phyloP scores from a whole-genome alignment of 306 rosid genomes.

The Arachis hypogaea region DNA sequence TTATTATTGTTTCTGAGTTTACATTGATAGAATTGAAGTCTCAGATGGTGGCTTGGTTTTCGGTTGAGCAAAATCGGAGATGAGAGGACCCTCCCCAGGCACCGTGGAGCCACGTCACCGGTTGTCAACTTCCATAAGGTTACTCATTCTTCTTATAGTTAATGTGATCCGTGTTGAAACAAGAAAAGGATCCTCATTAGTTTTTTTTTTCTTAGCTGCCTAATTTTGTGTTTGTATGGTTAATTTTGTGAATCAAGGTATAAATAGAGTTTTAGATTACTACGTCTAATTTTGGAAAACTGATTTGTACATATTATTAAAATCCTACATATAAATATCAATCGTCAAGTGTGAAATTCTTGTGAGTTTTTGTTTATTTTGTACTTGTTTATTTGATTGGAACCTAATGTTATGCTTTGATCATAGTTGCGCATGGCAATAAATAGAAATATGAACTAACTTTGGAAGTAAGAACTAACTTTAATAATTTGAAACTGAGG shows the following conservation, averaged over 20 bases:
- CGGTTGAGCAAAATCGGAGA: conserved; percentile 45
- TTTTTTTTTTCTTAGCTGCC: conserved; percentile 4
- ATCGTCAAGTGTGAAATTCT: not conserved
- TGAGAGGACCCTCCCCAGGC: conserved; percentile 71
- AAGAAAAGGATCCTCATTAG: not conserved
- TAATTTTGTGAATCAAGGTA: not conserved
- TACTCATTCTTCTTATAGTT: conserved; percentile 1
- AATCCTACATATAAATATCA: not conserved
- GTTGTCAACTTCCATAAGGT: conserved; percentile 63
- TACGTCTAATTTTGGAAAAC: not conserved
- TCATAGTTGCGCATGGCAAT: not conserved
- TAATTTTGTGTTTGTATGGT: not conserved
- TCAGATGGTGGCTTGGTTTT: conserved; percentile 35
- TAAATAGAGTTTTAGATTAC: not conserved
- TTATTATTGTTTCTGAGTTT: not conserved
- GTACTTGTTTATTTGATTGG: not conserved
- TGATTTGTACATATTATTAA: not conserved
- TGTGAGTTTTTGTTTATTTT: not conserved
- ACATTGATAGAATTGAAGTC: conserved; percentile 7
- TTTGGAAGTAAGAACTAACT: not conserved
- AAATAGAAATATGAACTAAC: not conserved
- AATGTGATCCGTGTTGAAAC: not conserved
- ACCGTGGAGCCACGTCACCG: conserved; percentile 79
- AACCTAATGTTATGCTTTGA: not conserved
- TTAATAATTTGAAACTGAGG: not conserved